A percentile compares a stretch with the other conserved stretches of the same genome.
Evolutionary conservation across 805 yeast species (phyloP).

Genomic region (Nadsonia fulvescens): DNA sequence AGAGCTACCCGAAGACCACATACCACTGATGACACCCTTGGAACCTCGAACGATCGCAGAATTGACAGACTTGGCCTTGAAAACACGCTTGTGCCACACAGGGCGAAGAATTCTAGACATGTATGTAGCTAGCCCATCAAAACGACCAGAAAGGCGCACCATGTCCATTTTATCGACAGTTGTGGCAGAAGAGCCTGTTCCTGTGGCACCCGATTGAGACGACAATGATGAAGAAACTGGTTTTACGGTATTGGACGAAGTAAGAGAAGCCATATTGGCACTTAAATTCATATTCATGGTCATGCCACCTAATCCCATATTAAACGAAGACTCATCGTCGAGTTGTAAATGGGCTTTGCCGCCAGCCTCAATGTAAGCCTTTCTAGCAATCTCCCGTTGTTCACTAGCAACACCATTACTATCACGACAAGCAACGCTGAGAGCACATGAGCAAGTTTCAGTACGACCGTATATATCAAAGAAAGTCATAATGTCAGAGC

Average conservation of each 20-base stretch:
- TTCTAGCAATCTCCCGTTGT: constrained; percentile 22
- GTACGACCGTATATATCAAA: constrained; percentile 66
- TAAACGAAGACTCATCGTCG: constrained; percentile 12
- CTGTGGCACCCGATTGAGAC: too few species aligned
- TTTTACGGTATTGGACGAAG: constrained; percentile 3
- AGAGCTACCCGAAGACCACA: constrained; percentile 3
- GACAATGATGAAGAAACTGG: too few species aligned
- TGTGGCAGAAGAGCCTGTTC: constrained; percentile 1
- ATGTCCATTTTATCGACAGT: constrained; percentile 10
- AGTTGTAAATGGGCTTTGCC: constrained; percentile 18
- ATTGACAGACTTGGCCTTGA: constrained; percentile 19
- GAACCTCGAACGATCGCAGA: constrained; percentile 6
- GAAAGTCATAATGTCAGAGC: constrained; percentile 47
- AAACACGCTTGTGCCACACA: constrained; percentile 61
- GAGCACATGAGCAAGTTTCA: constrained; percentile 79
- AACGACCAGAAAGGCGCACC: constrained; percentile 80
- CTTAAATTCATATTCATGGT: background rate
- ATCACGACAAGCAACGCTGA: constrained; percentile 60
- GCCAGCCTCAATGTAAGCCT: constrained; percentile 19
- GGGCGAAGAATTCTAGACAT: constrained; percentile 63
- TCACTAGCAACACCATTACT: constrained; percentile 22
- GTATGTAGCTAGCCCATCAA: constrained; percentile 70
- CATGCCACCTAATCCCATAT: constrained; percentile 1
- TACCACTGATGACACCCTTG: constrained; percentile 17
- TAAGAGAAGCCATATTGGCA: background rate